A percentile compares a stretch with the other conserved stretches of the same genome.
These are phyloP conservation scores for Tephrocybe sp. DNA, from an alignment of 768 basidiomycete species.

Conservation along the genomic window DNA sequence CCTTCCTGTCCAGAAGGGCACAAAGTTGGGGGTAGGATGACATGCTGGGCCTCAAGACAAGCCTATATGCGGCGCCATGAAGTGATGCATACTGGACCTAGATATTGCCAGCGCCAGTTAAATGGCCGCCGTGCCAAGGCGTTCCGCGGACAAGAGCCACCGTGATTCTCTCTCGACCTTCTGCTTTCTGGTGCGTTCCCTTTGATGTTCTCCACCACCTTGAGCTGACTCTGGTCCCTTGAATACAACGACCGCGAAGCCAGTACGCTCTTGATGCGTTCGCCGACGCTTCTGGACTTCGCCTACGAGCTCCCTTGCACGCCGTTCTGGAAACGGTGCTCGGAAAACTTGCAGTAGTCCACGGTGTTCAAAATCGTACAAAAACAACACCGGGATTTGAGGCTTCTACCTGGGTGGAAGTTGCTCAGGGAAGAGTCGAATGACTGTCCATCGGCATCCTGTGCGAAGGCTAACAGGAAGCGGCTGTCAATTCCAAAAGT, in stretches of 20 bases:
- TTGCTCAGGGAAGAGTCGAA: slow-evolving; percentile 37
- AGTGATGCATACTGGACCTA: slow-evolving; percentile 9
- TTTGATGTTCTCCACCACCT: slow-evolving; percentile 14
- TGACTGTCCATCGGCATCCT: slow-evolving; percentile 38
- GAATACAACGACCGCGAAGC: slow-evolving; percentile 35
- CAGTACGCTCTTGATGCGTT: slow-evolving; percentile 53
- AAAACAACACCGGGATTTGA: slow-evolving; percentile 55
- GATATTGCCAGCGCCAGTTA: slow-evolving; percentile 10
- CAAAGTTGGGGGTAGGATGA: slow-evolving; percentile 36
- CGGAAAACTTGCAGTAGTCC: slow-evolving; percentile 32
- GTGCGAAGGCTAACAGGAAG: slow-evolving; percentile 31
- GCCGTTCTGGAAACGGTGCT: slow-evolving; percentile 15
- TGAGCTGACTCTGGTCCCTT: slow-evolving; percentile 7
- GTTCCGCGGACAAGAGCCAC: slow-evolving; percentile 11
- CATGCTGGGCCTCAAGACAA: slow-evolving; percentile 10
- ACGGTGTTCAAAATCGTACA: slow-evolving; percentile 49
- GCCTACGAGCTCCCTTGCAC: slow-evolving; percentile 21
- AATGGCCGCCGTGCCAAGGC: slow-evolving; percentile 25
- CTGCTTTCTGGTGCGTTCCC: slow-evolving; percentile 30
- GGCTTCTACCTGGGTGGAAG: slow-evolving; percentile 16
- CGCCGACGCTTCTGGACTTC: slow-evolving; percentile 50
- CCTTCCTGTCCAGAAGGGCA: slow-evolving; percentile 41
- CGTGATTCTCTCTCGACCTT: neutral
- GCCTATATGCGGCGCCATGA: neutral
- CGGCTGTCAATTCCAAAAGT: slow-evolving; percentile 2